Base-by-base conservation (phyloP, 1,284 basidiomycete species). In the Wallemia ichthyophaga region DNA sequence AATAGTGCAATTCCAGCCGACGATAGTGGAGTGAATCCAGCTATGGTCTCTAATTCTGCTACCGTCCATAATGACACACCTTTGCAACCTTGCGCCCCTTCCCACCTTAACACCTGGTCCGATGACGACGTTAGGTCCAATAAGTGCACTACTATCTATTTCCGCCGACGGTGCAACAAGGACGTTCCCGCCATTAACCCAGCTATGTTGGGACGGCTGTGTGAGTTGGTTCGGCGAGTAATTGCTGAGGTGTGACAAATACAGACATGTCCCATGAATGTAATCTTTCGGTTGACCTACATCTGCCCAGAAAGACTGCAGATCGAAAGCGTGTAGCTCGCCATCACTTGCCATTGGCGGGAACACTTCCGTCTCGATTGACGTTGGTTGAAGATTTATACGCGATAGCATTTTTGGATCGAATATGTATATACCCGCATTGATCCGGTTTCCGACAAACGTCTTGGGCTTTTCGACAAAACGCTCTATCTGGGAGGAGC, bases 391-490 rank as follows among this genome's bases (percentile, higher is more conserved):
- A 59, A 72, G 70, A 70, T 75, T 72, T 61, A 75, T 75, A 59
- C 74, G 70, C 65, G 73, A 65, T 59, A 75, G 67, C 56, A 75
- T 67, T 37, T 67, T 69, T 13, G 74, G 74, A 70, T 73, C 73
- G 71, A 75, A 74, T 65, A 75, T 73, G 69, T 75, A 75, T 69
- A 75, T 74, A 67, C 74, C 74, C 61, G 73, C 74, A 68, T 75
- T 75, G 69, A 75, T 74, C 60, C 73, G 67, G 71, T 75, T 75
- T 56, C 74, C 74, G 60, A 75, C 74, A 61, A 74, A 75, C 63
- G 73, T 72, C 61, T 73, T 72, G 28, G 74, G 74, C 68, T 75
- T 75, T 67, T 75, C 74, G 58, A 75, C 74, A 67, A 75, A 75
- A 62, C 73, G 71, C 67, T 75, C 73, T 64, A 75, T 75, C 58